Evolutionary conservation across 441 rosid species (phyloP), one percentile per base, ranked within the genome.

Genomic region (Populus hybrid): DNA sequence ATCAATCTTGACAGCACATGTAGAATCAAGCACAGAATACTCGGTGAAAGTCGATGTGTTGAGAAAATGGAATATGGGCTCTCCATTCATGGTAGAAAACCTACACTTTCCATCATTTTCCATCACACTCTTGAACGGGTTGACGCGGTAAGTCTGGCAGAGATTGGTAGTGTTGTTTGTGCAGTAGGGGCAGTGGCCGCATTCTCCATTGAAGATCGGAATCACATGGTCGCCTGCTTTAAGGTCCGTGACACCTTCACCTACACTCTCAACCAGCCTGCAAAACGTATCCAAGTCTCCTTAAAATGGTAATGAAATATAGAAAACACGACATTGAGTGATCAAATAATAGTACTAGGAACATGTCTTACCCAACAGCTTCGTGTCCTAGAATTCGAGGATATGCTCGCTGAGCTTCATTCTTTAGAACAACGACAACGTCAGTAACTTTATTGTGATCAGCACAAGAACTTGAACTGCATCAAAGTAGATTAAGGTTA

Each of bases 1-100:
- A 67, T 86, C 76, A 77, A 86, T 83, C 87, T 86, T 88, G 16
- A 82, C 87, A 46, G 80, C 50, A 72, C 84, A 86, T 7, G 88
- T 88, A 9, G 70, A 73, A 77, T 86, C 84, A 19, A 79, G 76
- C 18, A 86, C 87, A 18, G 87, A 86, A 73, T 83, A 86, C 36
- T 88, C 85, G n/a, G 87, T 86, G 50, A 88, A 84, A 16, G 87
- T 86, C 1, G 89, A 86, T 19, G 89, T 88, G 32, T 86, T 87
- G 65, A 83, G 71, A 76, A 86, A 88, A 77, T 84, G 90, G 50
- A 83, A 69, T 38, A 88, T 82, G 0, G 86, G 89, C 30, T 76
- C 11, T 3, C 88, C 84, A 9, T 81, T 75, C 69, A 83, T 77
- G 21, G 61, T 53, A 11, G 86, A 86, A 67, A 88, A 88, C 69